A percentile compares a stretch with the other conserved stretches of the same genome.
Conservation (phyloP, 1,284 basidiomycete species). For the Lignosus rhinocerotis region DNA sequence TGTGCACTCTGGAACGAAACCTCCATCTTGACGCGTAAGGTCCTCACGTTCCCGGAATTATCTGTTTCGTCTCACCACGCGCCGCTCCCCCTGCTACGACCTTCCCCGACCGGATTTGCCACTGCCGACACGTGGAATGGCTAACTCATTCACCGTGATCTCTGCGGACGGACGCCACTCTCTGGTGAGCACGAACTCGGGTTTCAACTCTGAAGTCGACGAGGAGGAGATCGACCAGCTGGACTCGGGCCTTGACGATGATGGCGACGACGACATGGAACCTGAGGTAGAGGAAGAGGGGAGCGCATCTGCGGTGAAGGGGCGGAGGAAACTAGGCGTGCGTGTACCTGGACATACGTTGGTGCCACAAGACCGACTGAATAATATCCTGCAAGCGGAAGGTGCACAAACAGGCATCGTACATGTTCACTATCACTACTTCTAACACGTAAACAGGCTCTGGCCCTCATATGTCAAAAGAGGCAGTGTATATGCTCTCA, state of each 20-base stretch:
- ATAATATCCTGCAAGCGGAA: constrained; percentile 71
- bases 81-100: background rate
- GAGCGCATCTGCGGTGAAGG: constrained; percentile 27
- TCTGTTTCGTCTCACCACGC: background rate
- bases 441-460: constrained; percentile 12
- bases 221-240: constrained; percentile 65
- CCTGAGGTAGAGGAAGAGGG: constrained; percentile 23
- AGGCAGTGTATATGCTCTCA: constrained; percentile 68
- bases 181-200: constrained; percentile 22
- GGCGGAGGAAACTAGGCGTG: constrained; percentile 39
- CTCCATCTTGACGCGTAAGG: constrained; percentile 20
- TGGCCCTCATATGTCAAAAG: constrained; percentile 67
- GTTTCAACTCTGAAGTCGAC: constrained; percentile 32
- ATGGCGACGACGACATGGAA: constrained; percentile 38
- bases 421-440: too few species aligned
- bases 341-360: constrained; percentile 63
- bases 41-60: constrained; percentile 12
- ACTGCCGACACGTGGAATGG: constrained; percentile 2
- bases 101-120: background rate
- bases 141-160: constrained; percentile 21
- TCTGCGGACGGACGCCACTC: constrained; percentile 20
- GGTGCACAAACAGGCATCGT: constrained; percentile 43
- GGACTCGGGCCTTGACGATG: constrained; percentile 53
- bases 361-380: constrained; percentile 59
- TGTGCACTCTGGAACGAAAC: constrained; percentile 5